Percentiles rank a stretch among this genome's conserved stretches.
Conservation (phyloP, 2,329 filamentous ascomycete genomes). For the Pseudogymnoascus sp. region DNA sequence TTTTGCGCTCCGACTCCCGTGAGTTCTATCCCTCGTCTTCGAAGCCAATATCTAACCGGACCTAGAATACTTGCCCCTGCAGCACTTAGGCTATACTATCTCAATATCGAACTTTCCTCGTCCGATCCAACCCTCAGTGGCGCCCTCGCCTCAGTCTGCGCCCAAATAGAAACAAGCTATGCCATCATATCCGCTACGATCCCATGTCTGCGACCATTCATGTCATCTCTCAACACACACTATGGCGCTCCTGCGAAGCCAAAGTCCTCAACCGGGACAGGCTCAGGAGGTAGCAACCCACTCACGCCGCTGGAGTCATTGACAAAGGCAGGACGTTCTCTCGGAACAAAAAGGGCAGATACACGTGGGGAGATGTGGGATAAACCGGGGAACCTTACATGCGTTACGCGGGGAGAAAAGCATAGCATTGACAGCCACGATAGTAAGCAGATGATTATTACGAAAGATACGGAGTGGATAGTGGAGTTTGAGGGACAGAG, state of each 20-base stretch:
- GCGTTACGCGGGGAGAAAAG: neutral
- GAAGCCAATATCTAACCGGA: neutral
- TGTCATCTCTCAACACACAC: slow-evolving; percentile 30
- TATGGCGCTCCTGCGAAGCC: slow-evolving; percentile 23
- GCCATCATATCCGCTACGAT: slow-evolving; percentile 35
- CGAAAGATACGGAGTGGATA: slow-evolving; percentile 21
- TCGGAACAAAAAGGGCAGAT: neutral
- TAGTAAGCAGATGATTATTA: slow-evolving; percentile 17
- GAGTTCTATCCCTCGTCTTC: slow-evolving; percentile 14
- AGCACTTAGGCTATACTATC: slow-evolving; percentile 32
- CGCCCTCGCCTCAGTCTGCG: slow-evolving; percentile 30
- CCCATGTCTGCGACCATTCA: slow-evolving; percentile 38
- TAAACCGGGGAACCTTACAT: neutral
- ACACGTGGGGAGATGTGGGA: neutral
- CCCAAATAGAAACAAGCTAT: slow-evolving; percentile 35
- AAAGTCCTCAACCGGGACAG: neutral
- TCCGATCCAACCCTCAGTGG: slow-evolving; percentile 32
- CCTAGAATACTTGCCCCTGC: slow-evolving; percentile 35
- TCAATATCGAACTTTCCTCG: slow-evolving; percentile 27
- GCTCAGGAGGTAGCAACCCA: neutral
- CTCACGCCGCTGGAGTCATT: neutral
- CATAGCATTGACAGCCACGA: slow-evolving; percentile 15
- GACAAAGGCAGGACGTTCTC: neutral
- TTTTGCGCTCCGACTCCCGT: slow-evolving; percentile 36
- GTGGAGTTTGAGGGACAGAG: neutral